Base-by-base conservation (phyloP, 352 stramenopile species). In the Pythium utonaiense region DNA sequence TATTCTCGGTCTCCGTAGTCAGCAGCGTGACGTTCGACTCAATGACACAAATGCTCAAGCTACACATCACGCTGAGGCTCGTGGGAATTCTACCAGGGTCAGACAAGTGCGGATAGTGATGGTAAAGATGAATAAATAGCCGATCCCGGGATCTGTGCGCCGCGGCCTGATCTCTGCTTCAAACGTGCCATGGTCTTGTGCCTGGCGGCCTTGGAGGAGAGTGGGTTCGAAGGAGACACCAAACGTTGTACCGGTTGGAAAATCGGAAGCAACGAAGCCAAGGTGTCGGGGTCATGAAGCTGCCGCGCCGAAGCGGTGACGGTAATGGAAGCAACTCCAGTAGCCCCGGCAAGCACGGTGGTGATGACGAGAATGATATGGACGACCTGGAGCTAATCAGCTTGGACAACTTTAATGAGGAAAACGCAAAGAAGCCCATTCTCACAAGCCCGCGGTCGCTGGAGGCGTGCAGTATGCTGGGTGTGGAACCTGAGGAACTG, bases 391-490 rank as follows among this genome's bases (percentile, higher is more conserved):
- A 67, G 16, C 42, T 53, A 22, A 70, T 88, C 51, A 78, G 63
- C 14, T 42, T 91, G 16, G 77, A 87, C 10, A 89, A 91, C 48
- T 93, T 91, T 45, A 72, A 91, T 24, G 70, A 92, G 49, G 34
- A 64, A 2, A 72, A 63, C 38, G 31, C 55, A 0, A 60, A 56
- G 48, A 50, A 67, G 22, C 69, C 74, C 13, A 76, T 91, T 12
- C 25, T 93, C 10, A 86, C 63, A 8, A 93, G 83, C 25, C 83
- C 83, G 12, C 78, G 78, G 21, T 91, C 83, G 0, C 66, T 93
- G 14, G 80, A 81, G 72, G 82, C 82, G 1, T 94, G 84, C 57
- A 67, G 73, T 1, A 89, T 91, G 77, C 66, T 92, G 0, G 84
- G 84, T 38, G 55, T 94, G 4, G 81, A 90, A 34, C 75, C 78